These are phyloP conservation scores for Colletotrichum acutatum DNA, from an alignment of 2,329 filamentous ascomycete species.

Conservation along the genomic window DNA sequence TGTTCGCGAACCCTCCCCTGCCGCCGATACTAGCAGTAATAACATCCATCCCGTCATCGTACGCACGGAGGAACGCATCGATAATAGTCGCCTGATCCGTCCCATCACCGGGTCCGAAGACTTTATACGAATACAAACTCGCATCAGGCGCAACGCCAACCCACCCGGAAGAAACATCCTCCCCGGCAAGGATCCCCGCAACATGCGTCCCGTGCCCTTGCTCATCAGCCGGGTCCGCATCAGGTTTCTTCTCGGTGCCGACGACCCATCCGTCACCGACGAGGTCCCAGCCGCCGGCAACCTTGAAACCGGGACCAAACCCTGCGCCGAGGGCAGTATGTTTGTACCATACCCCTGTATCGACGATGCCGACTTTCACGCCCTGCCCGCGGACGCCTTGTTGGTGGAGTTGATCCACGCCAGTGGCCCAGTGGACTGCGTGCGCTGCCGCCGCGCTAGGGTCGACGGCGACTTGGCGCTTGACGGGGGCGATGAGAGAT, in stretches of 20 bases:
- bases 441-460: neutral
- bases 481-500: slow-evolving; percentile 24
- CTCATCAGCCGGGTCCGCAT: slow-evolving; percentile 44
- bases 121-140: slow-evolving; percentile 39
- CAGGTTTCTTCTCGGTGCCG: slow-evolving; percentile 45
- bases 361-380: slow-evolving; percentile 37
- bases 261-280: slow-evolving; percentile 49
- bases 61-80: slow-evolving; percentile 41
- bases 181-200: slow-evolving; percentile 45
- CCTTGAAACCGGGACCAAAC: slow-evolving; percentile 57
- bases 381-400: slow-evolving; percentile 36
- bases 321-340: slow-evolving; percentile 53
- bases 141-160: slow-evolving; percentile 41
- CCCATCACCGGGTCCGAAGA: slow-evolving; percentile 37
- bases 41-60: slow-evolving; percentile 44
- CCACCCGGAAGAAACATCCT: slow-evolving; percentile 33
- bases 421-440: slow-evolving; percentile 36
- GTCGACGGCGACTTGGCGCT: slow-evolving; percentile 5
- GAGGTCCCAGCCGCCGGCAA: slow-evolving; percentile 56
- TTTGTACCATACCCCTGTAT: slow-evolving; percentile 36
- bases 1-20: slow-evolving; percentile 42
- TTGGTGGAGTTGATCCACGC: slow-evolving; percentile 35
- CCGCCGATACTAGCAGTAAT: slow-evolving; percentile 41
- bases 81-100: slow-evolving; percentile 33
- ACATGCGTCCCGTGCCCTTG: slow-evolving; percentile 46